Evolutionary conservation across 1,284 basidiomycete species (phyloP).

Genomic region (Ustilago shanxiensis): DNA sequence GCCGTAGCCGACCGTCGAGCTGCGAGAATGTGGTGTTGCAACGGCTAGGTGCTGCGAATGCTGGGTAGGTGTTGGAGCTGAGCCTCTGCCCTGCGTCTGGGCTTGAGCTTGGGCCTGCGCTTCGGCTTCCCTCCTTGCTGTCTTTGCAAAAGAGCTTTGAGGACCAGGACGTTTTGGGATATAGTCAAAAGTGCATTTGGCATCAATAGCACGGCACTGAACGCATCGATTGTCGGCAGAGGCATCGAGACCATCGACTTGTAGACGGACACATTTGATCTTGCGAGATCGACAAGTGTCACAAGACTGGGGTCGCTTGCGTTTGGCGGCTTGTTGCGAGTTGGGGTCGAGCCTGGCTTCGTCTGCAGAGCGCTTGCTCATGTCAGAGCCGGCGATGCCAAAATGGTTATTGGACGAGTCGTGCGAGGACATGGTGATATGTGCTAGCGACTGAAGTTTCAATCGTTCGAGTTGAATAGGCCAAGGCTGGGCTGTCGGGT

Average conservation of each 20-base stretch:
- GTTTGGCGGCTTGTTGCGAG: constrained; percentile 28
- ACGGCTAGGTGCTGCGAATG: constrained; percentile 1
- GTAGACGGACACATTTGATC: constrained; percentile 54
- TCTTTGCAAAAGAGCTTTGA: constrained; percentile 51
- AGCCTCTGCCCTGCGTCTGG: constrained; percentile 7
- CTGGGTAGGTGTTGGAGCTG: background rate
- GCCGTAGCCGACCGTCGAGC: constrained; percentile 14
- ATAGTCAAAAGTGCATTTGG: constrained; percentile 56
- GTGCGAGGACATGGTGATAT: constrained; percentile 25
- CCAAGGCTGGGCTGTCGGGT: background rate
- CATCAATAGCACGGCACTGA: constrained; percentile 54
- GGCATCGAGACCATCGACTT: constrained; percentile 45
- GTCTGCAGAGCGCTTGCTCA: constrained; percentile 23
- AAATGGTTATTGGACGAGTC: constrained; percentile 5
- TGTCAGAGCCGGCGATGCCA: constrained; percentile 6
- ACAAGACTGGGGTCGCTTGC: constrained; percentile 56
- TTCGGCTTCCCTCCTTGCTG: constrained; percentile 30
- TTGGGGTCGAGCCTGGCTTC: constrained; percentile 22
- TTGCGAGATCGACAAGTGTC: constrained; percentile 56
- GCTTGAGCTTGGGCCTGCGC: constrained; percentile 15
- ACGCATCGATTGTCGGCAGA: constrained; percentile 45
- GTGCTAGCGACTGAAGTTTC: background rate
- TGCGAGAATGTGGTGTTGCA: constrained; percentile 21
- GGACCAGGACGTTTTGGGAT: constrained; percentile 54
- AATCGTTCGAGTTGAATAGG: background rate